phyloP scores from a whole-genome alignment of 1,284 basidiomycete genomes.

The Chalciporus sp. region DNA sequence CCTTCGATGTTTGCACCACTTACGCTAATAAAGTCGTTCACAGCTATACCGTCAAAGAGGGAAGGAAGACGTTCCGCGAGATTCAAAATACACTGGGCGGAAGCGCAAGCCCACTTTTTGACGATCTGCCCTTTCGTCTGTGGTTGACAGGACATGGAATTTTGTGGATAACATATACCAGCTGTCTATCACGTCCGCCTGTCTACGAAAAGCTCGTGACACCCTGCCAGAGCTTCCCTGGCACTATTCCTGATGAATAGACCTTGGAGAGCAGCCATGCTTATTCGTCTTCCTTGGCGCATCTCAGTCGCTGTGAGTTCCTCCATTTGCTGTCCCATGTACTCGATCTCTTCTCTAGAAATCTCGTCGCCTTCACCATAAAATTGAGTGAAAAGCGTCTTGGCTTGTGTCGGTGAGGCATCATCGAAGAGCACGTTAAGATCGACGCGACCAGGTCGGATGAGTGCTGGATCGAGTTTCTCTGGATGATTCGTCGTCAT shows the following conservation, averaged over 20 bases:
- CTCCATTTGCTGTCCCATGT: constrained; percentile 53
- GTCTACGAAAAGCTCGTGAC: constrained; percentile 53
- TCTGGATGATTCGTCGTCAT: constrained; percentile 98
- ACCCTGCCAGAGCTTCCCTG: constrained; percentile 59
- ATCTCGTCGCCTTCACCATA: constrained; percentile 58
- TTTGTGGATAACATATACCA: constrained; percentile 12
- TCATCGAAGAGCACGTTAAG: constrained; percentile 86
- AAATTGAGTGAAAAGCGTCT: constrained; percentile 82
- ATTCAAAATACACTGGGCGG: constrained; percentile 82
- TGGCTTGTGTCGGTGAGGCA: constrained; percentile 82
- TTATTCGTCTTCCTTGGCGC: constrained; percentile 61
- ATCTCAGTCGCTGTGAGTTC: constrained; percentile 55
- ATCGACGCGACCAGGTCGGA: constrained; percentile 95
- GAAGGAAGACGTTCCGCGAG: constrained; percentile 76
- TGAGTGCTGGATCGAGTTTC: constrained; percentile 85
- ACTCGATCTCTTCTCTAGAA: constrained; percentile 41
- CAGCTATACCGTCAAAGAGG: constrained; percentile 81
- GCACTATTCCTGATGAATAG: constrained; percentile 83
- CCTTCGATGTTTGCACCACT: neutral
- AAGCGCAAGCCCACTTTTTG: constrained; percentile 72
- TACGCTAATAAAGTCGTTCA: constrained; percentile 3
- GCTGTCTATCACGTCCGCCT: constrained; percentile 33
- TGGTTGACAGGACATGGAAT: neutral
- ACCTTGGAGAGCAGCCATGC: constrained; percentile 94
- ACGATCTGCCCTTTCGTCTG: constrained; percentile 22